Conservation (phyloP, 768 basidiomycete genomes). For the Pisolithus tinctorius region DNA sequence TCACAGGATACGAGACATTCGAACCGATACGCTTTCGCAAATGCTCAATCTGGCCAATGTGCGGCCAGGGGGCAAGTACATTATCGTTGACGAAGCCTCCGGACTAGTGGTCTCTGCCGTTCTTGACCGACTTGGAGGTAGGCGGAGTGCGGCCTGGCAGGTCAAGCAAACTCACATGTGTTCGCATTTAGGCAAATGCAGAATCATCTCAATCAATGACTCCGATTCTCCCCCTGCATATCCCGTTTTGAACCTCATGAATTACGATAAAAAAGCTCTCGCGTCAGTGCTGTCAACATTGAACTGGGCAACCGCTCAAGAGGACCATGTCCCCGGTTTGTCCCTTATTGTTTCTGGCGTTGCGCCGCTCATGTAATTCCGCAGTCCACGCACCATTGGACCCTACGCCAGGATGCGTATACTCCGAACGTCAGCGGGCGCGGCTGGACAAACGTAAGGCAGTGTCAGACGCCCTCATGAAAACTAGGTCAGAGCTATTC, state of each 20-base stretch:
- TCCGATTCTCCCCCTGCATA: slow-evolving; percentile 91
- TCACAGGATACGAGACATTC: slow-evolving; percentile 71
- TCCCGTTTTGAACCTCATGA: slow-evolving; percentile 78
- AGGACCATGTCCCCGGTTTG: slow-evolving; percentile 64
- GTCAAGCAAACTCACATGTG: slow-evolving; percentile 1
- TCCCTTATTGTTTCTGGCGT: background rate
- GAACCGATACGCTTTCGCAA: slow-evolving; percentile 85
- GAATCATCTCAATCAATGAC: slow-evolving; percentile 78
- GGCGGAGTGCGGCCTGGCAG: slow-evolving; percentile 8
- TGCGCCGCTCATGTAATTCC: slow-evolving; percentile 3
- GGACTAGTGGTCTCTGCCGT: slow-evolving; percentile 83
- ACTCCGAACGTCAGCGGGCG: slow-evolving; percentile 65
- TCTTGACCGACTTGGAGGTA: slow-evolving; percentile 82
- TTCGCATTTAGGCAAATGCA: slow-evolving; percentile 58
- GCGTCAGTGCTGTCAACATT: slow-evolving; percentile 55
- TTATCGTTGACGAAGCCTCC: slow-evolving; percentile 89
- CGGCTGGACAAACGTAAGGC: slow-evolving; percentile 74
- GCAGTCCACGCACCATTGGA: slow-evolving; percentile 58
- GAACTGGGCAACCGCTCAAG: slow-evolving; percentile 88
- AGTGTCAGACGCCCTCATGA: slow-evolving; percentile 53
- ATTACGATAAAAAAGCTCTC: slow-evolving; percentile 57
- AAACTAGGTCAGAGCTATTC: slow-evolving; percentile 74
- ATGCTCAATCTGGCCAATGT: slow-evolving; percentile 80
- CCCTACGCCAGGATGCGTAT: slow-evolving; percentile 48
- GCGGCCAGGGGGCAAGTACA: slow-evolving; percentile 74